Percentiles rank a stretch among this genome's conserved stretches.
These are phyloP conservation scores for Monosporozyma servazzii DNA, from an alignment of 805 yeast species.

Conservation along the genomic window DNA sequence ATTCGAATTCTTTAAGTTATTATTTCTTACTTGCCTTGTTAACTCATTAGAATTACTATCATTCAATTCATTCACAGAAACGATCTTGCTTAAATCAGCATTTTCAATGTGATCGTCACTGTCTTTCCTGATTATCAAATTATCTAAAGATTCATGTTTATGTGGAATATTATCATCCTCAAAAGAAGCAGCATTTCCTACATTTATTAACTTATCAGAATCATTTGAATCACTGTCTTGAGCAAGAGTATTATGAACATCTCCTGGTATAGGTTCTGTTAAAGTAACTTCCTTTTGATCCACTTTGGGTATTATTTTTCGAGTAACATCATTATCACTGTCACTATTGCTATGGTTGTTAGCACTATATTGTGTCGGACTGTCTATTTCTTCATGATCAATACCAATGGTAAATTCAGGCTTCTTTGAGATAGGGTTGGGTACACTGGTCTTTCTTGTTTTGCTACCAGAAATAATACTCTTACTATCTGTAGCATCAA, in stretches of 20 bases:
- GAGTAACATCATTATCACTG: not conserved
- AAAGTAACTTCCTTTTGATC: not conserved
- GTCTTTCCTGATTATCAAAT: not conserved
- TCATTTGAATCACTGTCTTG: not conserved
- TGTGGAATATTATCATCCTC: not conserved
- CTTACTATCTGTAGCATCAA: constrained; percentile 11
- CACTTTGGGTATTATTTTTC: not conserved
- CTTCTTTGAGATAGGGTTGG: not conserved
- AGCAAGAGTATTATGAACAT: not conserved
- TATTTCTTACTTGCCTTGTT: constrained; percentile 14
- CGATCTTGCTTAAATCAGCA: constrained; percentile 12
- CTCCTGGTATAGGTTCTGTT: not conserved
- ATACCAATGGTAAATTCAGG: constrained; percentile 5
- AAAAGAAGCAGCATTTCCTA: not conserved
- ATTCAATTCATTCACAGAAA: constrained; percentile 7
- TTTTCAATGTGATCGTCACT: constrained; percentile 21
- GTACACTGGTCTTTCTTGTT: not conserved
- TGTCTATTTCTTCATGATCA: not conserved
- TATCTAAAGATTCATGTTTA: not conserved
- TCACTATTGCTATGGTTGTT: not conserved
- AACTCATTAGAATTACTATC: constrained; percentile 12
- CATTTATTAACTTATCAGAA: not conserved
- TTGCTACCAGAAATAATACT: not conserved
- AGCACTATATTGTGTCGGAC: not conserved
- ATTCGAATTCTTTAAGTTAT: not conserved